phyloP scores from a whole-genome alignment of 805 yeast genomes.

The Torulaspora franciscae region DNA sequence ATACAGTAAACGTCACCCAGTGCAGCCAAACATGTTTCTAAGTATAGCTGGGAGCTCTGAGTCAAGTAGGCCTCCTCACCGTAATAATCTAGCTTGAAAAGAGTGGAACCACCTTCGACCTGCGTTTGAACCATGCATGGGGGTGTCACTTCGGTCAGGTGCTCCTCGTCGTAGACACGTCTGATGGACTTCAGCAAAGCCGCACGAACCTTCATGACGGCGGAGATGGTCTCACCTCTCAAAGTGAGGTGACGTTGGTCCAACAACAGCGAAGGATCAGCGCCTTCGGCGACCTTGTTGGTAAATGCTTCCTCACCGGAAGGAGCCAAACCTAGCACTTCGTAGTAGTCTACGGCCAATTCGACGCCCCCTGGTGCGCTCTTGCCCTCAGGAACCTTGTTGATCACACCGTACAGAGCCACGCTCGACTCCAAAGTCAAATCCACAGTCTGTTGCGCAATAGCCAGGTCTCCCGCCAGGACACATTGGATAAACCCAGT shows the following conservation, averaged over 20 bases:
- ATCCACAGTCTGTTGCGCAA: constrained; percentile 76
- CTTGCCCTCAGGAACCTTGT: constrained; percentile 90
- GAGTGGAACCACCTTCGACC: constrained; percentile 98
- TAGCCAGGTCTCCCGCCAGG: constrained; percentile 84
- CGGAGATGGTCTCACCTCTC: constrained; percentile 90
- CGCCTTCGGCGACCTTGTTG: constrained; percentile 87
- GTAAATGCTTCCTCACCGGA: constrained; percentile 92
- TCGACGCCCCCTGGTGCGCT: constrained; percentile 98
- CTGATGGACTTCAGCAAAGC: constrained; percentile 68
- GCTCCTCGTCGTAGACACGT: constrained; percentile 68
- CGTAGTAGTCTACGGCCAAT: constrained; percentile 83
- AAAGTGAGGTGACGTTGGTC: constrained; percentile 95
- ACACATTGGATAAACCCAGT: constrained; percentile 86
- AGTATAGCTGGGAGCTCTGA: constrained; percentile 92
- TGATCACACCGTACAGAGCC: constrained; percentile 70
- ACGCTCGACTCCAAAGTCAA: constrained; percentile 88
- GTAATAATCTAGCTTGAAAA: constrained; percentile 88
- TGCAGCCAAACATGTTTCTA: constrained; percentile 94
- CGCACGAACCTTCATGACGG: constrained; percentile 94
- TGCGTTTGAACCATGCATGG: constrained; percentile 99
- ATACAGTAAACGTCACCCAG: constrained; percentile 96
- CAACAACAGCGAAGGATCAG: constrained; percentile 87
- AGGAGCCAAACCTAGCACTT: constrained; percentile 89
- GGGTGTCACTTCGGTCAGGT: constrained; percentile 87
- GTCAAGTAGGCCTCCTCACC: constrained; percentile 96